phyloP scores from a whole-genome alignment of 169 alveolate genomes.

The Plasmodium knowlesi region DNA sequence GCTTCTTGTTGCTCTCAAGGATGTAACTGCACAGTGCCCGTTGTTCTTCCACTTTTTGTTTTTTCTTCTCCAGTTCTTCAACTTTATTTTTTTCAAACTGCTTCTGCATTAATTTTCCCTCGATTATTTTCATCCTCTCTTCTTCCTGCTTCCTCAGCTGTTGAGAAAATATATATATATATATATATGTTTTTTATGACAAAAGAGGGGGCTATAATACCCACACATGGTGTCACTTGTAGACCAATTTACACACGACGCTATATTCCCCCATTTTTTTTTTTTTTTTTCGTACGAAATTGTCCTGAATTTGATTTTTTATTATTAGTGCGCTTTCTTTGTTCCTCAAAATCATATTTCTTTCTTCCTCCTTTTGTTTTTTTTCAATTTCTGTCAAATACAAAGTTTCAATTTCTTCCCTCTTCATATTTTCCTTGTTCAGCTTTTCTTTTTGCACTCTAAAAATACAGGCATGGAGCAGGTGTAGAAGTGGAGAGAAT shows the following conservation, averaged over 20 bases:
- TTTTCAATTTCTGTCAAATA: slow-evolving; percentile 52
- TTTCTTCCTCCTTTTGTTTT: slow-evolving; percentile 57
- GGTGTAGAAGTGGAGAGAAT: neutral
- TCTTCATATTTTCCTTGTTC: slow-evolving; percentile 27
- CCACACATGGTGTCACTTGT: neutral
- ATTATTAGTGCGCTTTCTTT: slow-evolving; percentile 68
- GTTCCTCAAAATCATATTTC: slow-evolving; percentile 35
- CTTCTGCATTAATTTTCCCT: slow-evolving; percentile 63
- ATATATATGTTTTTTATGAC: neutral
- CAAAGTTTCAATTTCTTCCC: slow-evolving; percentile 65
- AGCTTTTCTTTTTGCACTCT: slow-evolving; percentile 26
- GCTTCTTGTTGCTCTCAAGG: slow-evolving; percentile 35
- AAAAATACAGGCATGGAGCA: neutral
- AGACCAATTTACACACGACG: neutral
- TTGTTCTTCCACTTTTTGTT: slow-evolving; percentile 49
- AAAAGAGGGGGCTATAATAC: neutral
- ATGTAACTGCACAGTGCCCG: slow-evolving; percentile 29
- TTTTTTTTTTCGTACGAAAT: slow-evolving; percentile 36
- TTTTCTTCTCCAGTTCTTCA: slow-evolving; percentile 60
- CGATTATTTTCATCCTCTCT: slow-evolving; percentile 55
- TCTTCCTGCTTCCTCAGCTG: slow-evolving; percentile 63
- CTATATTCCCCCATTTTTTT: neutral
- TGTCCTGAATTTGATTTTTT: slow-evolving; percentile 68
- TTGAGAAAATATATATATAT: neutral
- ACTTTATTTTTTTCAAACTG: slow-evolving; percentile 65